Conservation (phyloP, 1,284 basidiomycete genomes). For the Rhodotorula mucilaginosa region DNA sequence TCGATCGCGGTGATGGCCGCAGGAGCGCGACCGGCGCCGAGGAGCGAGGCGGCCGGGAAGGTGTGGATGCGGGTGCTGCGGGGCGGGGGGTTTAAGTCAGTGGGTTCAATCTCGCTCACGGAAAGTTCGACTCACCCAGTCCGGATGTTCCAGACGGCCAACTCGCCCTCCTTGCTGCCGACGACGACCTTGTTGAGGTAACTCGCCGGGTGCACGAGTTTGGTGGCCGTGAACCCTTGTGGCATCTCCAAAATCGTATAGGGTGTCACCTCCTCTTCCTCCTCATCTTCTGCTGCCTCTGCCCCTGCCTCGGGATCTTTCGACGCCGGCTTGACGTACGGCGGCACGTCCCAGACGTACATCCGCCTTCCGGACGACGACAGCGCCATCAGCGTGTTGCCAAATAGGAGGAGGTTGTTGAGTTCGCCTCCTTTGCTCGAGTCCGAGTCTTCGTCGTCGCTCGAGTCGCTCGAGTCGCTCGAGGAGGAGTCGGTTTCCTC, state of each 20-base stretch:
- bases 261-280: constrained; percentile 45
- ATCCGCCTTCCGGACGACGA: constrained; percentile 71
- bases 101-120: background rate
- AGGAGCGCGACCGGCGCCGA: constrained; percentile 39
- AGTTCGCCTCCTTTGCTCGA: constrained; percentile 46
- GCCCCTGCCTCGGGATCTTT: constrained; percentile 13
- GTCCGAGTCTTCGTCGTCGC: constrained; percentile 13
- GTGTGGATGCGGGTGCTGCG: constrained; percentile 54
- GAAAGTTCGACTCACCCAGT: constrained; percentile 62
- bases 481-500: constrained; percentile 51
- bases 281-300: constrained; percentile 28
- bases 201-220: constrained; percentile 86
- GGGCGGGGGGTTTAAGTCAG: constrained; percentile 4
- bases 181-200: constrained; percentile 96
- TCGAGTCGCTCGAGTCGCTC: constrained; percentile 55
- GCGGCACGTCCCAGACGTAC: constrained; percentile 67
- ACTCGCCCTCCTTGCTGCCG: constrained; percentile 71
- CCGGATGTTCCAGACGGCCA: constrained; percentile 93
- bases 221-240: constrained; percentile 74
- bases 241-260: constrained; percentile 69
- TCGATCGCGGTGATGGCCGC: constrained; percentile 70
- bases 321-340: constrained; percentile 31
- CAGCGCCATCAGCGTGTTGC: constrained; percentile 71
- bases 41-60: constrained; percentile 46
- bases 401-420: constrained; percentile 60